A percentile compares a stretch with the other conserved stretches of the same genome.
Conservation (phyloP, 306 rosid genomes). For the Sicyos edulis region DNA sequence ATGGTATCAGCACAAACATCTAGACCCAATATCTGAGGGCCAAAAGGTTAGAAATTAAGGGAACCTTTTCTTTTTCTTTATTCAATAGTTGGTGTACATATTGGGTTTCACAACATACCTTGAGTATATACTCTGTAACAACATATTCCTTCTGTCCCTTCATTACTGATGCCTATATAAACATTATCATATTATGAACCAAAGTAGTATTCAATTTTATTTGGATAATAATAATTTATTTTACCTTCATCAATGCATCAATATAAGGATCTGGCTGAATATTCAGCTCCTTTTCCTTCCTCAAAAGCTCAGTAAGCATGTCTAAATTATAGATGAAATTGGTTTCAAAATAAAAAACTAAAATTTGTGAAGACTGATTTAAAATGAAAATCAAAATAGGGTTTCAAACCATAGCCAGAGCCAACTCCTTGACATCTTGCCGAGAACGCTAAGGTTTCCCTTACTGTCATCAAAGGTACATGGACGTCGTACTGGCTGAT, state of each 20-base stretch:
- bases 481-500: constrained; percentile 73
- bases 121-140: constrained; percentile 67
- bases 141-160: constrained; percentile 66
- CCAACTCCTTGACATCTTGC: constrained; percentile 87
- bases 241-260: constrained; percentile 69
- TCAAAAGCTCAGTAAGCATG: constrained; percentile 52
- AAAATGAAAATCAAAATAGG: not conserved
- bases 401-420: constrained; percentile 48
- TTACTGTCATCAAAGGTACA: constrained; percentile 62
- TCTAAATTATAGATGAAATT: constrained; percentile 28
- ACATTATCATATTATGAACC: constrained; percentile 4
- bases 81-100: not conserved
- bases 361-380: not conserved
- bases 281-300: constrained; percentile 57
- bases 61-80: not conserved
- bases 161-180: constrained; percentile 49
- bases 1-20: constrained; percentile 48
- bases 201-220: not conserved
- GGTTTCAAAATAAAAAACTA: not conserved
- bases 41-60: too few relatives aligned
- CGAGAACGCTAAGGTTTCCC: constrained; percentile 79
- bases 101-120: constrained; percentile 37
- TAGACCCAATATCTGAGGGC: constrained; percentile 36
- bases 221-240: not conserved
- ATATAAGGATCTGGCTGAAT: constrained; percentile 61